phyloP scores from a whole-genome alignment of 805 yeast genomes.

The Schwanniomyces vanrijiae region DNA sequence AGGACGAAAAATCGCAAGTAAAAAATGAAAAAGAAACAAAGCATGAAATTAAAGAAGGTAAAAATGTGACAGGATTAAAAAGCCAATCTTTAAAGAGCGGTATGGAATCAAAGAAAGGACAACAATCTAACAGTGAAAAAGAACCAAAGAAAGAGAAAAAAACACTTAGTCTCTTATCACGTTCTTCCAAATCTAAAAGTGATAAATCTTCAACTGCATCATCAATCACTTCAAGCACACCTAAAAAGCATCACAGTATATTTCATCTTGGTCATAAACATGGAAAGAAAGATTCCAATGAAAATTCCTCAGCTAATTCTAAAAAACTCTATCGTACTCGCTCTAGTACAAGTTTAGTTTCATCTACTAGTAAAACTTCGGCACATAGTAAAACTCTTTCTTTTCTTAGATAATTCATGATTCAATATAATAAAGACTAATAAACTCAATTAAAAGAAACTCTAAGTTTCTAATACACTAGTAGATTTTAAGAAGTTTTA shows the following conservation, averaged over 20 bases:
- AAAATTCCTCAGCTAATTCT: slow-evolving; percentile 9
- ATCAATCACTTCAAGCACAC: neutral
- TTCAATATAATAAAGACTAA: slow-evolving; percentile 6
- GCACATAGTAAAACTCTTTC: neutral
- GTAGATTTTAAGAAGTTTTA: too few species aligned
- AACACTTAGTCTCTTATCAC: neutral
- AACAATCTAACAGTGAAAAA: neutral
- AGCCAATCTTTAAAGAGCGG: slow-evolving; percentile 7
- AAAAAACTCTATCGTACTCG: slow-evolving; percentile 10
- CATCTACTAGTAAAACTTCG: slow-evolving; percentile 18
- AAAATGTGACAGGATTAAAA: slow-evolving; percentile 8
- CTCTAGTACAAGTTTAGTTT: slow-evolving; percentile 17
- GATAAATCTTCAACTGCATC: slow-evolving; percentile 5
- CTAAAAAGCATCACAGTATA: slow-evolving; percentile 16
- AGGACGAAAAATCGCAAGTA: slow-evolving; percentile 25
- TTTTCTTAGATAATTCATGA: neutral
- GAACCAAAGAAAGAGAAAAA: slow-evolving; percentile 3
- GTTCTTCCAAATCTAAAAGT: neutral
- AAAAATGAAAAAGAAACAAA: slow-evolving; percentile 9
- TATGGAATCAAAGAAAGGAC: neutral
- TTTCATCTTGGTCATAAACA: slow-evolving; percentile 18
- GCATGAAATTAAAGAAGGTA: neutral
- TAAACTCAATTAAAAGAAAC: neutral
- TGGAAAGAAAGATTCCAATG: slow-evolving; percentile 10
- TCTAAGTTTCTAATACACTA: neutral